Conservation (phyloP, 495 filamentous ascomycete genomes). For the Chaetomium tenue region DNA sequence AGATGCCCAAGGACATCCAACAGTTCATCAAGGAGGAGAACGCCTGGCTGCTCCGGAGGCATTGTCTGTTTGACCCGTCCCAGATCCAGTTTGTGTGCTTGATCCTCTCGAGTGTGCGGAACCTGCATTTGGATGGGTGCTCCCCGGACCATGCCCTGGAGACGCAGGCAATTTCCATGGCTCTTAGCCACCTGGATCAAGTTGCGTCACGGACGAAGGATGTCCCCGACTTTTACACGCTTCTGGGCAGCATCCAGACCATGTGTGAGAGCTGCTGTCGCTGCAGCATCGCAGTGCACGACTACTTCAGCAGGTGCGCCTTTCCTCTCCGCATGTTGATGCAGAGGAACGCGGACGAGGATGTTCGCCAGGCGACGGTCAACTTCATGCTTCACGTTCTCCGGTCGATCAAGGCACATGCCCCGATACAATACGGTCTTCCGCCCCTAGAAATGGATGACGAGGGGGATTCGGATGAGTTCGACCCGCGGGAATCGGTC, state of each 20-base stretch:
- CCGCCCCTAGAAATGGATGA: constrained; percentile 17
- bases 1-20: constrained; percentile 55
- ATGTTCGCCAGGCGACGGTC: constrained; percentile 60
- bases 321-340: constrained; percentile 64
- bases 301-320: constrained; percentile 60
- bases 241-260: constrained; percentile 53
- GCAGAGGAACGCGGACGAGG: constrained; percentile 59
- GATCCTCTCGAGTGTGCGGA: constrained; percentile 53
- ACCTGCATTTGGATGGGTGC: constrained; percentile 45
- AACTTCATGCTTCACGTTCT: constrained; percentile 57
- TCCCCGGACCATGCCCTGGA: constrained; percentile 56
- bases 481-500: constrained; percentile 37
- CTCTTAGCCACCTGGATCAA: constrained; percentile 73
- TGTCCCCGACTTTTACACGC: constrained; percentile 56
- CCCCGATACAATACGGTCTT: constrained; percentile 45
- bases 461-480: constrained; percentile 33
- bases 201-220: constrained; percentile 75
- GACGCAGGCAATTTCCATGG: constrained; percentile 60
- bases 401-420: constrained; percentile 46
- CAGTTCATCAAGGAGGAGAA: constrained; percentile 70
- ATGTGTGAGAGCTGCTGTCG: constrained; percentile 54
- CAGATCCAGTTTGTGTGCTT: constrained; percentile 66
- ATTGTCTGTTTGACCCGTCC: constrained; percentile 74
- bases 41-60: constrained; percentile 66
- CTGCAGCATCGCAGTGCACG: constrained; percentile 58